Conservation (phyloP, 2,329 filamentous ascomycete genomes). For the Nemania abortiva region DNA sequence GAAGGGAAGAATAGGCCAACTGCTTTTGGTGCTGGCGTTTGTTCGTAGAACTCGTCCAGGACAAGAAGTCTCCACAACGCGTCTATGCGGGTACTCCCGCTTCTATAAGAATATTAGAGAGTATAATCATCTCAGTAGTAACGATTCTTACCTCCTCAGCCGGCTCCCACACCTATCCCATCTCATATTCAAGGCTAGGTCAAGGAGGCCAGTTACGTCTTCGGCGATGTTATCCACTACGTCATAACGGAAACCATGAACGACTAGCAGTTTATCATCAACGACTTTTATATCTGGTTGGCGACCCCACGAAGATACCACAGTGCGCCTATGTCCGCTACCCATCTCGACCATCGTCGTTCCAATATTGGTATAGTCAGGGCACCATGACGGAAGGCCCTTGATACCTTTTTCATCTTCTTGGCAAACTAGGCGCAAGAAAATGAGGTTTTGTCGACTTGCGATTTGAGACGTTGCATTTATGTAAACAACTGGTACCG, state of each 20-base stretch:
- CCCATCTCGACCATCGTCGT: background rate
- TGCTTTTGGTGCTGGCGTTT: constrained; percentile 3
- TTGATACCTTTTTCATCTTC: background rate
- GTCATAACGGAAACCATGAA: constrained; percentile 1
- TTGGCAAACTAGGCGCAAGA: background rate
- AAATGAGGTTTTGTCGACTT: constrained; percentile 2
- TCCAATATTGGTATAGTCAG: background rate
- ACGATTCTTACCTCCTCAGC: background rate
- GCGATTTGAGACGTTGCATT: constrained; percentile 12
- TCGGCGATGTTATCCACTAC: background rate
- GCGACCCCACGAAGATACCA: background rate
- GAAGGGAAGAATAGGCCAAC: constrained; percentile 5
- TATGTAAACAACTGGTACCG: background rate
- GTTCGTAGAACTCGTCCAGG: background rate
- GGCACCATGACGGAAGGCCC: constrained; percentile 12
- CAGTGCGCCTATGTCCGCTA: background rate
- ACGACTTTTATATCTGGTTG: background rate
- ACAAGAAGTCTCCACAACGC: constrained; percentile 6
- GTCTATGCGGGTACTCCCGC: background rate
- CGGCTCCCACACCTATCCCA: background rate
- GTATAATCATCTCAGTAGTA: background rate
- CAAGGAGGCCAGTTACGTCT: background rate
- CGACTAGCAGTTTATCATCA: background rate
- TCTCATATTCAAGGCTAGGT: background rate
- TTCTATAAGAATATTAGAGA: constrained; percentile 3